Evolutionary conservation across 768 basidiomycete species (phyloP).

Genomic region (Leccinellum albellum): DNA sequence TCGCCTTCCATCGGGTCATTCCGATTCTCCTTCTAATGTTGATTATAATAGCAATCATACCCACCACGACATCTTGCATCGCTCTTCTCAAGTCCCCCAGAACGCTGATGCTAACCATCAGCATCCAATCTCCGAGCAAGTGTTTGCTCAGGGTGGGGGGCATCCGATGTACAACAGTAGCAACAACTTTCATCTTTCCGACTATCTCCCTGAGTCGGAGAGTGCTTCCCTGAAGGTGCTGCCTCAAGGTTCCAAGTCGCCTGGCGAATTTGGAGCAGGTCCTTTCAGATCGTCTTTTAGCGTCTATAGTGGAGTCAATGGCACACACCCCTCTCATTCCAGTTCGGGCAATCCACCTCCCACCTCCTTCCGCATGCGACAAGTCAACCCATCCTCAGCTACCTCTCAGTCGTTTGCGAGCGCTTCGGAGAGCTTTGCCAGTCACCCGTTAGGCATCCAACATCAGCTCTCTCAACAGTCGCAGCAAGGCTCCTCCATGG

Average conservation of each 20-base stretch:
- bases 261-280: conserved; percentile 34
- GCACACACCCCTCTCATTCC: conserved; percentile 20
- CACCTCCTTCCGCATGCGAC: conserved; percentile 36
- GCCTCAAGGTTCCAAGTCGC: conserved; percentile 25
- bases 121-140: conserved; percentile 25
- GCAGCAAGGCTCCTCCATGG: conserved; percentile 27
- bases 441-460: conserved; percentile 29
- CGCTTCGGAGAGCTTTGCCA: conserved; percentile 23
- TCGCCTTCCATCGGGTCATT: conserved; percentile 45
- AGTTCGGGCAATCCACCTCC: conserved; percentile 31
- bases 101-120: conserved; percentile 34
- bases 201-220: conserved; percentile 34
- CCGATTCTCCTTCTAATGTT: conserved; percentile 49
- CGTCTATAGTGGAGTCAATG: conserved; percentile 29
- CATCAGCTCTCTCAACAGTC: conserved; percentile 34
- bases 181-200: conserved; percentile 31
- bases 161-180: conserved; percentile 43
- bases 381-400: conserved; percentile 27
- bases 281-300: conserved; percentile 36
- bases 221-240: conserved; percentile 32
- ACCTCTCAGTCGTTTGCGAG: conserved; percentile 24
- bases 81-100: conserved; percentile 25
- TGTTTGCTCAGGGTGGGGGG: conserved; percentile 30
- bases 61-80: conserved; percentile 30
- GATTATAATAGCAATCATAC: conserved; percentile 34